Evolutionary conservation across 768 basidiomycete species (phyloP), one percentile per base, ranked within the genome.

Genomic region (Lentinula guzmanii): DNA sequence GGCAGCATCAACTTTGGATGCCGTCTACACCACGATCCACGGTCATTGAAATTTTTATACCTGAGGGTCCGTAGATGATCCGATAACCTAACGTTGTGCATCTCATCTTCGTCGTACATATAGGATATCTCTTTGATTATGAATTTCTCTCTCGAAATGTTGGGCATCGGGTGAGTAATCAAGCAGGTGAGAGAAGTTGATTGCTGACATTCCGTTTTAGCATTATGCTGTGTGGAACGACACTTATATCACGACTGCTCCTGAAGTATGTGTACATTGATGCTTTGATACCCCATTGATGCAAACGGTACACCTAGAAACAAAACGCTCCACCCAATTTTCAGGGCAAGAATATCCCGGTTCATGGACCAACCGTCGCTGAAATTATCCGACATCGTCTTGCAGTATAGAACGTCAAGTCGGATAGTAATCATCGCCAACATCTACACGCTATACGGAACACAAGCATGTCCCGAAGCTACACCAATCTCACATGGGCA

Each of bases 221-320:
- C 83, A 91, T 68, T 86, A 83, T 62, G 84, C 79, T 0, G 75
- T 90, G 18, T 86, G 86, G 86, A 86, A 89, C 65, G 83, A 87
- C 71, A 81, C 82, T 70, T 77, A 73, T 63, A 71, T 81, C 24
- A 74, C 74, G 2, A 75, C 71, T 59, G 62, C 70, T n/a, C 63
- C 48, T 61, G 62, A 74, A 60, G 74, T 71, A 55, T 51, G 39
- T 39, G 13, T 13, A 39, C 37, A 52, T 42, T 37, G 4, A 13
- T 15, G 51, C 18, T n/a, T 35, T 4, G 34, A 34, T 37, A 13
- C 34, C n/a, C n/a, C 37, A 42, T 50, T 51, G 16, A 16, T n/a
- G 28, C 28, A 28, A 28, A 28, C 3, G 28, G 28, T 28, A 28
- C 28, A 28, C 15, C 18, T 55, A 48, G 28, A 39, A 28, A 9